Conservation (phyloP, 768 basidiomycete genomes). For the Macrolepiota fuliginosa region DNA sequence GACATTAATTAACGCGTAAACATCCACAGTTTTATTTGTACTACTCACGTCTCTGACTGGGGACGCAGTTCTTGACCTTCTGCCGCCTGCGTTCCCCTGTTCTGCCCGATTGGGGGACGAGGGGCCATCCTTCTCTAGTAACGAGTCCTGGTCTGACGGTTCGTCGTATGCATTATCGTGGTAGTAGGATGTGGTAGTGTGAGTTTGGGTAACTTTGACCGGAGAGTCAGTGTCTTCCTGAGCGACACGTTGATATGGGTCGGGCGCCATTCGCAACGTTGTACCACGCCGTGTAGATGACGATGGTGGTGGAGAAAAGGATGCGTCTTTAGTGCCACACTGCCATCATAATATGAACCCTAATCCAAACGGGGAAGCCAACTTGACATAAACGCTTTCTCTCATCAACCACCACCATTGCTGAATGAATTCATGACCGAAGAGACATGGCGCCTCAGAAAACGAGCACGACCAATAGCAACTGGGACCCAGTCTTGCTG, state of each 20-base stretch:
- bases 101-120: conserved; percentile 27
- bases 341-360: conserved; percentile 8
- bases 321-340: neutral
- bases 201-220: conserved; percentile 1
- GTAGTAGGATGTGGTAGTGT: conserved; percentile 45
- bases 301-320: neutral
- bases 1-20: neutral
- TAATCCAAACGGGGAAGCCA: conserved; percentile 16
- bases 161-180: conserved; percentile 76
- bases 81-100: conserved; percentile 22
- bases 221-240: conserved; percentile 8
- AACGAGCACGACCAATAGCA: conserved; percentile 34
- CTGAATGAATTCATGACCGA: conserved; percentile 7
- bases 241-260: conserved; percentile 2
- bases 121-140: conserved; percentile 45
- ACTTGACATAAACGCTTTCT: neutral
- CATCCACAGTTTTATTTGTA: neutral
- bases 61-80: conserved; percentile 16
- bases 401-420: conserved; percentile 6
- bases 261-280: conserved; percentile 2
- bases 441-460: conserved; percentile 35
- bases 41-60: conserved; percentile 5
- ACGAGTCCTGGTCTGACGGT: conserved; percentile 73
- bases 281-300: conserved; percentile 1
- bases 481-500: conserved; percentile 89